These are phyloP conservation scores for Phyllosticta citribraziliensis DNA, from an alignment of 2,329 filamentous ascomycete genomes.

Conservation along the genomic window DNA sequence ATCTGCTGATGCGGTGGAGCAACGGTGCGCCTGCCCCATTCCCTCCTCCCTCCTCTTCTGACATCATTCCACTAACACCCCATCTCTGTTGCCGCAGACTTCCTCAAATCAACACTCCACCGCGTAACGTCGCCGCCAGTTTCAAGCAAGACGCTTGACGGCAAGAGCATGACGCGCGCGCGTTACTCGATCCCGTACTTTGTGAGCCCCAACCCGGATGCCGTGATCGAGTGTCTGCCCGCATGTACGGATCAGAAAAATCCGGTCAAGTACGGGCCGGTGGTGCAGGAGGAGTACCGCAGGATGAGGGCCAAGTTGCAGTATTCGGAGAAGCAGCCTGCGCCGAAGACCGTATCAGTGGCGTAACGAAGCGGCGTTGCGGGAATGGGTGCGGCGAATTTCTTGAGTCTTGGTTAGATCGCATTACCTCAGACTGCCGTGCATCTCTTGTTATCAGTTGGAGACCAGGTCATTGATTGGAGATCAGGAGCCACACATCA, in stretches of 20 bases:
- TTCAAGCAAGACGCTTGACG: conserved; percentile 14
- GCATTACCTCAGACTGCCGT: background rate
- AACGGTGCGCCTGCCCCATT: background rate
- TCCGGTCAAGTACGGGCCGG: conserved; percentile 7
- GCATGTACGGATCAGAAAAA: conserved; percentile 1
- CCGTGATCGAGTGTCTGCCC: conserved; percentile 34
- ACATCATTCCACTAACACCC: background rate
- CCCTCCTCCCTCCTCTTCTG: background rate
- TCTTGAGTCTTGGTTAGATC: background rate
- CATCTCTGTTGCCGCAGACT: background rate
- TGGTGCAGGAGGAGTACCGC: conserved; percentile 9
- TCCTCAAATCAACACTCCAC: conserved; percentile 8
- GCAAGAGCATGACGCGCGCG: conserved; percentile 36
- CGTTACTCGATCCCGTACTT: conserved; percentile 55
- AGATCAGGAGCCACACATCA: too few relatives aligned
- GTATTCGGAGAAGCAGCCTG: conserved; percentile 1
- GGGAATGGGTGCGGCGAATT: background rate
- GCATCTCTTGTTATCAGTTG: too few relatives aligned
- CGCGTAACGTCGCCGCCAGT: conserved; percentile 4
- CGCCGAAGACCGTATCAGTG: background rate
- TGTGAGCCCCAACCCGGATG: conserved; percentile 40
- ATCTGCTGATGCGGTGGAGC: conserved; percentile 10
- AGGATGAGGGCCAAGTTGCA: conserved; percentile 9
- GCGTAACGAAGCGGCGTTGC: background rate
- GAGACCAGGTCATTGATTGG: too few relatives aligned